These are phyloP conservation scores for Meripilus lineatus DNA, from an alignment of 1,284 basidiomycete genomes.

Conservation along the genomic window DNA sequence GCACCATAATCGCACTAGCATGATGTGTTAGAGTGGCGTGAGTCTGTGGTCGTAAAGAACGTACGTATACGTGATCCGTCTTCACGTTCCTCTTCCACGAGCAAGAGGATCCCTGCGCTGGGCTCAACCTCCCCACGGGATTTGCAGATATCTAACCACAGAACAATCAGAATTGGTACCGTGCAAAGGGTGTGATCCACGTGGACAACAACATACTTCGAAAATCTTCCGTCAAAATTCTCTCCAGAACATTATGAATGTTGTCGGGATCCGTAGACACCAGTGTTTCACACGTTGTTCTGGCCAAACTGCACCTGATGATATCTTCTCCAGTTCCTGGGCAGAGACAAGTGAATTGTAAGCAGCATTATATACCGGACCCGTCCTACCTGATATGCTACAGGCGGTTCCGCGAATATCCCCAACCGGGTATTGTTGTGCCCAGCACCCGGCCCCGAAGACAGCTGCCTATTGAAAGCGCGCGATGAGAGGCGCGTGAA, in stretches of 20 bases:
- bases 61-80: slow-evolving; percentile 22
- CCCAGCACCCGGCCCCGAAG: slow-evolving; percentile 73
- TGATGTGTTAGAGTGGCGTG: no score
- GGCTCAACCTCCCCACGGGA: slow-evolving; percentile 24
- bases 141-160: slow-evolving; percentile 22
- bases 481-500: slow-evolving; percentile 5
- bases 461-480: slow-evolving; percentile 48
- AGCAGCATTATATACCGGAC: not conserved
- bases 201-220: slow-evolving; percentile 15
- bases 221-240: slow-evolving; percentile 22
- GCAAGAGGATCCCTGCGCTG: slow-evolving; percentile 39
- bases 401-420: slow-evolving; percentile 41
- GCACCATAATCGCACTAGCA: slow-evolving; percentile 65
- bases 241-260: slow-evolving; percentile 26
- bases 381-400: slow-evolving; percentile 57
- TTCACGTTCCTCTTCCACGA: slow-evolving; percentile 39
- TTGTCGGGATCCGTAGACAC: slow-evolving; percentile 19
- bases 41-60: slow-evolving; percentile 9
- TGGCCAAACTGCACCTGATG: slow-evolving; percentile 32
- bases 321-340: slow-evolving; percentile 41
- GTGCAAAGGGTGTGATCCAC: not conserved
- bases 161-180: no score
- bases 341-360: no score
- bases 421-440: slow-evolving; percentile 24
- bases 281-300: slow-evolving; percentile 27